Conservation (phyloP, 345 rosid genomes). For the Eucalyptus tenuipes region DNA sequence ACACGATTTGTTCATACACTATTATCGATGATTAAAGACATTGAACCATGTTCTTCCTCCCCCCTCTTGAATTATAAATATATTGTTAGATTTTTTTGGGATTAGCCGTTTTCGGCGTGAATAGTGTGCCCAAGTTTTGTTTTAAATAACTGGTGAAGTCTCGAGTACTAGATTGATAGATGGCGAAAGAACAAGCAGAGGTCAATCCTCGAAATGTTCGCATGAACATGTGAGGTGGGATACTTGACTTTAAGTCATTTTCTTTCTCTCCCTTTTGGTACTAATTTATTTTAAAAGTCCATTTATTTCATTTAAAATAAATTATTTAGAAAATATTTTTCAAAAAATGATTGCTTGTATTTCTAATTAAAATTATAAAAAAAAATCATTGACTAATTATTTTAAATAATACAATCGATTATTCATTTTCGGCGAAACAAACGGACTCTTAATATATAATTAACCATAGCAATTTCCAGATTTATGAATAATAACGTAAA, state of each 20-base stretch:
- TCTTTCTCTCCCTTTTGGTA: neutral
- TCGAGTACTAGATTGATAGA: neutral
- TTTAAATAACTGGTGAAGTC: neutral
- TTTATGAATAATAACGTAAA: neutral
- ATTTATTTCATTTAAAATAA: neutral
- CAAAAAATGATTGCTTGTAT: neutral
- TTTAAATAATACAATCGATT: neutral
- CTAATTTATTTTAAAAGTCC: neutral
- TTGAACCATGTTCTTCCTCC: neutral
- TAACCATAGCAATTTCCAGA: neutral
- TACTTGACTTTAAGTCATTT: neutral
- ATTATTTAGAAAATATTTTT: neutral
- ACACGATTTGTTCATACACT: neutral
- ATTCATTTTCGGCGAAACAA: accelerated
- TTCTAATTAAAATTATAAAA: neutral
- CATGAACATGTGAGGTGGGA: neutral
- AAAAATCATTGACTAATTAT: neutral
- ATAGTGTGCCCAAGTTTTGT: neutral
- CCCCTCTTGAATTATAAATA: neutral
- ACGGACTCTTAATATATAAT: neutral
- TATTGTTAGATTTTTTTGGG: neutral
- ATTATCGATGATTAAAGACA: neutral
- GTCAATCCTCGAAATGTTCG: neutral
- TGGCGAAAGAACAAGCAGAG: neutral
- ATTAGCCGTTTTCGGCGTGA: neutral